A percentile compares a stretch with the other conserved stretches of the same genome.
These are phyloP conservation scores for Torulaspora pretoriensis DNA, from an alignment of 1,139 yeast species.

Conservation along the genomic window DNA sequence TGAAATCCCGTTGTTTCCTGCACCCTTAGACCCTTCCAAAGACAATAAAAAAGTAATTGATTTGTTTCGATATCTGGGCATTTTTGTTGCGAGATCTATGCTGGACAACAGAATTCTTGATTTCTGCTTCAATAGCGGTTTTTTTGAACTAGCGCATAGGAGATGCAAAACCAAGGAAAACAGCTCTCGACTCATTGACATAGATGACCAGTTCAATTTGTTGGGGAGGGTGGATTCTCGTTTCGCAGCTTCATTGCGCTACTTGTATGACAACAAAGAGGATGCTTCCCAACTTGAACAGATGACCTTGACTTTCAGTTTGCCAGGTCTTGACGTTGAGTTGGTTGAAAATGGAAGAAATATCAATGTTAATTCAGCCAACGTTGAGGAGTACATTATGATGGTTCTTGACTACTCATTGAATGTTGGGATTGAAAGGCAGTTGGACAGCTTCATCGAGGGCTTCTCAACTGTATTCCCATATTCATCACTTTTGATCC, in stretches of 20 bases:
- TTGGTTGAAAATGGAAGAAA: constrained; percentile 55
- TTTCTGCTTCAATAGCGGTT: constrained; percentile 67
- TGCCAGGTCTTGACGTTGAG: constrained; percentile 73
- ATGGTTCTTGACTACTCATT: constrained; percentile 59
- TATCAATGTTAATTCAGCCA: constrained; percentile 46
- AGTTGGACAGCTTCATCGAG: constrained; percentile 63
- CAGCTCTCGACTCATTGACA: constrained; percentile 7
- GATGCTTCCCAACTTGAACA: constrained; percentile 38
- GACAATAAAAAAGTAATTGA: constrained; percentile 47
- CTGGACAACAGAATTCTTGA: constrained; percentile 85
- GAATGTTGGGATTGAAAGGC: constrained; percentile 60
- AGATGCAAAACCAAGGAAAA: constrained; percentile 10
- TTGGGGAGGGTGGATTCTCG: constrained; percentile 55
- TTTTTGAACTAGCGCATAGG: constrained; percentile 50
- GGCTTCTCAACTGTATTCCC: constrained; percentile 90
- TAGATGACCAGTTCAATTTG: constrained; percentile 40
- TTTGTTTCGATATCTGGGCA: constrained; percentile 68
- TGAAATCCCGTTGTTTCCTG: constrained; percentile 65
- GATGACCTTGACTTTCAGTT: constrained; percentile 57
- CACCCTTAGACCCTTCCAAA: constrained; percentile 48
- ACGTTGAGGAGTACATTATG: constrained; percentile 56
- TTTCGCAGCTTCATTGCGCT: constrained; percentile 57
- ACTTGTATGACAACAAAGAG: constrained; percentile 45
- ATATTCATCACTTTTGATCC: constrained; percentile 62
- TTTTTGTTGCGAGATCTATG: constrained; percentile 80